These are phyloP conservation scores for Schizosaccharomyces japonicus DNA, from an alignment of 805 yeast species.

Conservation along the genomic window DNA sequence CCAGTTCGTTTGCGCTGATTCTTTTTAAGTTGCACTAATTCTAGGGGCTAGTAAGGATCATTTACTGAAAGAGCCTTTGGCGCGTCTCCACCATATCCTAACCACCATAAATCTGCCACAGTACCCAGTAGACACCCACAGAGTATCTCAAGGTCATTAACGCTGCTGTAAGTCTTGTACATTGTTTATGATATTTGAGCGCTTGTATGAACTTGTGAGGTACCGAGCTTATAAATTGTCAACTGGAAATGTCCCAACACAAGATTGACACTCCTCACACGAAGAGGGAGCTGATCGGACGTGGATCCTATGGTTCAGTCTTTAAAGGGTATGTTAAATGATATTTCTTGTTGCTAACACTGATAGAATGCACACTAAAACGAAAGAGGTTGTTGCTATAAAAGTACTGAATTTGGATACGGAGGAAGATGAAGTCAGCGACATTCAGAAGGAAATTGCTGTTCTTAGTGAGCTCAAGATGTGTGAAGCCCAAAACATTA, in stretches of 20 bases:
- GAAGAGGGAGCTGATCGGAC: conserved; percentile 74
- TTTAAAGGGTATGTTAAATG: conserved; percentile 43
- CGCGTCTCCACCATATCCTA: too few species aligned
- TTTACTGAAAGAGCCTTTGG: too few species aligned
- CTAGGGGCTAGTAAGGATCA: too few species aligned
- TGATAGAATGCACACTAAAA: conserved; percentile 17
- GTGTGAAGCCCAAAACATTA: conserved; percentile 52
- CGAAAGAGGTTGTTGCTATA: conserved; percentile 69
- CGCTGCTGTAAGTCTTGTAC: too few species aligned
- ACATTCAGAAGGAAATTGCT: conserved; percentile 80
- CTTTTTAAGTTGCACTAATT: too few species aligned
- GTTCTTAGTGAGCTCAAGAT: conserved; percentile 59
- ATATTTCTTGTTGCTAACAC: conserved; percentile 4
- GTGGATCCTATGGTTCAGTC: conserved; percentile 92
- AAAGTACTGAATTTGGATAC: conserved; percentile 82
- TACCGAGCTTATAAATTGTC: too few species aligned
- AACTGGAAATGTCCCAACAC: neutral
- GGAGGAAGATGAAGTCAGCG: conserved; percentile 78
- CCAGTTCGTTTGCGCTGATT: too few species aligned
- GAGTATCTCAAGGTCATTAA: too few species aligned
- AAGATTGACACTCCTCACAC: conserved; percentile 27
- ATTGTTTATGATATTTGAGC: too few species aligned
- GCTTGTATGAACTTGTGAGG: too few species aligned
- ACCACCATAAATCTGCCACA: too few species aligned
- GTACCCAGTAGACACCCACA: too few species aligned